These are phyloP conservation scores for Phytophthora constricta DNA, from an alignment of 352 stramenopile species.

Conservation along the genomic window DNA sequence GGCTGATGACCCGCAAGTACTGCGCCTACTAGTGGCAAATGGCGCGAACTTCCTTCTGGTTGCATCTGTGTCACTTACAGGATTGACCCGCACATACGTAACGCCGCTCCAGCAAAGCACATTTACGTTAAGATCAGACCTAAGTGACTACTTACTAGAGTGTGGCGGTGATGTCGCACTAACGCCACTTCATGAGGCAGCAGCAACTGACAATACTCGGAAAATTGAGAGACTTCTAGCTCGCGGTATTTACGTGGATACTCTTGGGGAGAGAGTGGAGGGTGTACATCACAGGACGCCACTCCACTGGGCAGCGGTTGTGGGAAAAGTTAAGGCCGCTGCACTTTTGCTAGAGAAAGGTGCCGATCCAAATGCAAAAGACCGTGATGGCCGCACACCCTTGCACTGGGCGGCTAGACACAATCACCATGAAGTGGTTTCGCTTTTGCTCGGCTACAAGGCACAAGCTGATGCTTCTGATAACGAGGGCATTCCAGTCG, in stretches of 20 bases:
- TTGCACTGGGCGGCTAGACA: constrained; percentile 83
- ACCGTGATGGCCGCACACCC: constrained; percentile 66
- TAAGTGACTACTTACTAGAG: constrained; percentile 71
- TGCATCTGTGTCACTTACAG: constrained; percentile 48
- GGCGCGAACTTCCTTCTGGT: constrained; percentile 79
- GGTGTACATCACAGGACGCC: constrained; percentile 73
- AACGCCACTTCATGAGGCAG: constrained; percentile 76
- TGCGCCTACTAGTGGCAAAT: constrained; percentile 64
- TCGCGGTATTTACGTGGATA: constrained; percentile 50
- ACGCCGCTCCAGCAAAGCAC: constrained; percentile 70
- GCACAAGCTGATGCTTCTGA: constrained; percentile 57
- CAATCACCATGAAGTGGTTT: constrained; percentile 61
- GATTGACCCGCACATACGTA: constrained; percentile 48
- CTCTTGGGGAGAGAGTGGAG: constrained; percentile 61
- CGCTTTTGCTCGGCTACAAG: constrained; percentile 52
- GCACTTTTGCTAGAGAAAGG: constrained; percentile 49
- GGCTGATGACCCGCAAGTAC: constrained; percentile 73
- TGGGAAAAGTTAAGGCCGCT: constrained; percentile 47
- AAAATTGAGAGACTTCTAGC: constrained; percentile 56
- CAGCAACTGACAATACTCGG: constrained; percentile 53
- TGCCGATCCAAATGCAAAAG: constrained; percentile 61
- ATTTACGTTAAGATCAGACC: constrained; percentile 65
- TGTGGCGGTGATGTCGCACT: constrained; percentile 76
- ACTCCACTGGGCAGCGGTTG: constrained; percentile 77
- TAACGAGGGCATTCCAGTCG: constrained; percentile 49